These are phyloP conservation scores for Erucastrum elatum DNA, from an alignment of 345 rosid species.

Conservation along the genomic window DNA sequence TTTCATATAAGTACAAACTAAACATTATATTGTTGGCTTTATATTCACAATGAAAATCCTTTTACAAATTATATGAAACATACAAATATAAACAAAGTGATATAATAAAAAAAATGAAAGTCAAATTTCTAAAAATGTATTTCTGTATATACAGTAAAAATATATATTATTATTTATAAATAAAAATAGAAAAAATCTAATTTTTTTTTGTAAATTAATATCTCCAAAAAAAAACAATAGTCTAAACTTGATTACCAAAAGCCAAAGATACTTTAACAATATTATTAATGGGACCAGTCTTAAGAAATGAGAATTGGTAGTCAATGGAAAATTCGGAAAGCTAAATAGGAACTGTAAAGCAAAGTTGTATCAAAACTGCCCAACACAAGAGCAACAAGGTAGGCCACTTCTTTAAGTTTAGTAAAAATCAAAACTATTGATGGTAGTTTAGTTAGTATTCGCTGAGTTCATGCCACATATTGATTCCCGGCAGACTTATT, in stretches of 20 bases:
- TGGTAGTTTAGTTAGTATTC: not conserved
- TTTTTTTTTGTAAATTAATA: too few species aligned
- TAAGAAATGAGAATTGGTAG: conserved; percentile 8
- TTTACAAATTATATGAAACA: too few species aligned
- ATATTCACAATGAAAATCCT: too few species aligned
- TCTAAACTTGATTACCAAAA: not conserved
- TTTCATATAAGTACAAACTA: too few species aligned
- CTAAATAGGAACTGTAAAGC: conserved; percentile 27
- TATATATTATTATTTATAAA: too few species aligned
- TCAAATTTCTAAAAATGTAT: too few species aligned
- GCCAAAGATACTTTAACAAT: not conserved
- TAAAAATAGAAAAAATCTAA: too few species aligned
- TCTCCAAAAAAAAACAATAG: not conserved
- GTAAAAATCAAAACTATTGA: not conserved
- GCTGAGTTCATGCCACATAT: not conserved
- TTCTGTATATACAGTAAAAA: too few species aligned
- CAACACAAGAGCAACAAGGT: conserved; percentile 17
- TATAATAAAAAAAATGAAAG: too few species aligned
- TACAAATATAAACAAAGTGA: too few species aligned
- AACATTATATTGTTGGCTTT: too few species aligned
- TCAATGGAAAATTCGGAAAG: conserved; percentile 25
- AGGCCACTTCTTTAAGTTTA: not conserved
- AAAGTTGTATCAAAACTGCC: conserved; percentile 16
- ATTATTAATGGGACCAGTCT: not conserved
- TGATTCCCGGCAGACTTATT: not conserved